Evolutionary conservation across 1,284 basidiomycete genomes (phyloP).

Genomic region (Ceratobasidium sp.): DNA sequence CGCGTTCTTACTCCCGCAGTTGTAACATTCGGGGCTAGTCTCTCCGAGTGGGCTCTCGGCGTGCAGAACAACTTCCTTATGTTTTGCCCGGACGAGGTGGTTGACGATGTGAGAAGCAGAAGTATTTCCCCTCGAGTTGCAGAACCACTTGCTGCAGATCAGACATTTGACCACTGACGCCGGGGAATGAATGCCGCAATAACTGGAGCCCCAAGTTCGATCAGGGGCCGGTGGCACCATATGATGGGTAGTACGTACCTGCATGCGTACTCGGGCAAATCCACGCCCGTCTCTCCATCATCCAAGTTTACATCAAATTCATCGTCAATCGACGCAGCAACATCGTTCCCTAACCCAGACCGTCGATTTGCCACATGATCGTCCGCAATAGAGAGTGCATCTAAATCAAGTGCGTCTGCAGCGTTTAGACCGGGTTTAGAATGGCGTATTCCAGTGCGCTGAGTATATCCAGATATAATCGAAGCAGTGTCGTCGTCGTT

Average conservation of each 20-base stretch:
- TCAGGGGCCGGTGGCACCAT: conserved; percentile 3
- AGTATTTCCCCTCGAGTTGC: conserved; percentile 98
- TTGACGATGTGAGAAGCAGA: conserved; percentile 99
- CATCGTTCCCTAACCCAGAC: conserved; percentile 56
- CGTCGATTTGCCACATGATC: conserved; percentile 59
- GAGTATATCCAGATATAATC: conserved; percentile 72
- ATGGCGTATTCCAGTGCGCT: conserved; percentile 60
- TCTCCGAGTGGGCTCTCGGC: conserved; percentile 96
- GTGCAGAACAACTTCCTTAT: conserved; percentile 98
- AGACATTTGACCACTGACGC: conserved; percentile 98
- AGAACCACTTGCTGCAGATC: conserved; percentile 98
- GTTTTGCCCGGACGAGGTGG: conserved; percentile 98
- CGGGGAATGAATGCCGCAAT: conserved; percentile 99
- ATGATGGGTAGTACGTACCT: conserved; percentile 69
- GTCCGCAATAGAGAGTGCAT: conserved; percentile 72
- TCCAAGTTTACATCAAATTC: conserved; percentile 90
- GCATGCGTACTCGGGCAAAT: conserved; percentile 92
- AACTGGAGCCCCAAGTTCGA: conserved; percentile 66
- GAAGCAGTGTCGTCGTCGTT: conserved; percentile 87
- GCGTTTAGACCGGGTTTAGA: conserved; percentile 54
- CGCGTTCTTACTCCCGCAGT: conserved; percentile 99
- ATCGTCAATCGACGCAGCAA: conserved; percentile 70
- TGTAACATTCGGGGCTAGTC: conserved; percentile 98
- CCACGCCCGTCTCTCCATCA: conserved; percentile 86
- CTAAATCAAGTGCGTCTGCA: conserved; percentile 70